These are phyloP conservation scores for Elsinoe necatrix DNA, from an alignment of 2,329 filamentous ascomycete genomes.

Conservation along the genomic window DNA sequence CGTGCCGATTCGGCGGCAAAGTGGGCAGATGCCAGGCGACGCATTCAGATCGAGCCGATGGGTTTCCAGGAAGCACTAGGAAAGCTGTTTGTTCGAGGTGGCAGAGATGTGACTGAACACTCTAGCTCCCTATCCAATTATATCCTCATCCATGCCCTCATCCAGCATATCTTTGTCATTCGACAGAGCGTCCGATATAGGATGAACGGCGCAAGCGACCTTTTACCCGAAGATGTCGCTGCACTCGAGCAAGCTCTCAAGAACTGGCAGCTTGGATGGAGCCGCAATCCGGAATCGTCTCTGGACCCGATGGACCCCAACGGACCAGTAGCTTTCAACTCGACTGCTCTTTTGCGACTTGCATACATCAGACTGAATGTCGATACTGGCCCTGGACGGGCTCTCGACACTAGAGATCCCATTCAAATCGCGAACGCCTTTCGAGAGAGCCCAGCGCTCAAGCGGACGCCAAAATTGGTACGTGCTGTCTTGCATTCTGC, in stretches of 20 bases:
- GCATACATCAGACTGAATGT: constrained; percentile 42
- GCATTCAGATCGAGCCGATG: constrained; percentile 21
- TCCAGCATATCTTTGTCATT: constrained; percentile 63
- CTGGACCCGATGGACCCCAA: constrained; percentile 32
- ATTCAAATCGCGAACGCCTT: constrained; percentile 35
- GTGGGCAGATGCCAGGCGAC: constrained; percentile 37
- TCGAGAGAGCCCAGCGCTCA: constrained; percentile 33
- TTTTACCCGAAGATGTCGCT: constrained; percentile 34
- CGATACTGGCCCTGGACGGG: constrained; percentile 38
- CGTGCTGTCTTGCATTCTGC: constrained; percentile 46
- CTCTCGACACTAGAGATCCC: constrained; percentile 39
- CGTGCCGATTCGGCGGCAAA: constrained; percentile 43
- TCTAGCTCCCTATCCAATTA: constrained; percentile 50
- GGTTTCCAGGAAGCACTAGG: constrained; percentile 30
- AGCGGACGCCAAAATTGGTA: constrained; percentile 42
- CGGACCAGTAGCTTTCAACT: constrained; percentile 35
- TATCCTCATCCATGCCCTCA: constrained; percentile 60
- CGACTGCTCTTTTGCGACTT: constrained; percentile 39
- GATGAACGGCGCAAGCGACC: constrained; percentile 27
- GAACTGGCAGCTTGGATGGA: constrained; percentile 31
- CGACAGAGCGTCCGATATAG: constrained; percentile 43
- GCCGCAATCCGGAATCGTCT: constrained; percentile 30
- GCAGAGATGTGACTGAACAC: constrained; percentile 27
- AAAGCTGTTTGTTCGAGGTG: constrained; percentile 28
- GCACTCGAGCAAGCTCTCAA: constrained; percentile 33